Base-by-base conservation (phyloP, 2,329 filamentous ascomycete species). In the Fusarium albidum region DNA sequence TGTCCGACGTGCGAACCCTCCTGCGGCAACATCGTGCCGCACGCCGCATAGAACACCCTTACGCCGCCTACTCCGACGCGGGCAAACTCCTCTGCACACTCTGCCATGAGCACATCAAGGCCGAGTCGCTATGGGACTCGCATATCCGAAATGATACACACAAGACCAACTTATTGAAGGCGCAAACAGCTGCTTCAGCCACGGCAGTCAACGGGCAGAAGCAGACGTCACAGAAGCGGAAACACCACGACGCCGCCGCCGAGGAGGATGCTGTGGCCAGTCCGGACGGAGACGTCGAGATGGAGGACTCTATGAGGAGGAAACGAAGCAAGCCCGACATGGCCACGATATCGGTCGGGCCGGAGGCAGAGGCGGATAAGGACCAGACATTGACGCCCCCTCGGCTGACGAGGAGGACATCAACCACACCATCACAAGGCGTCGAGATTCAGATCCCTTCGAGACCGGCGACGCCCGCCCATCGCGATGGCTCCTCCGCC, bases 1-100 rank as follows among this genome's bases (percentile, higher is more conserved):
- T 95, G 90, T 81, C 90, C 63, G 91, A 96, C 73, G 88, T 91
- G 21, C 88, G 92, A 65, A 84, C 90, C 29, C 83, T 96, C 41
- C 82, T 96, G 52, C 89, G 90, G 64, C 88, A 87, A 68, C 89
- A 94, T 73, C 86, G 91, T 61, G 85, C 86, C 49, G 83, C 88
- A 57, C 86, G 91, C 51, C 85, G 89, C 60, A 86, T 93, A 66
- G 82, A 86, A 44, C 87, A 91, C 65, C 84, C 88, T 5, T 79
- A 88, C 64, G 87, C 88, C 34, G 77, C 81, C 47, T 91, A 92
- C 75, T 85, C 87, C 6, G 81, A 85, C 58, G 79, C 84, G 12
- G 88, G 88, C 55, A 87, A 85, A 66, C 82, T 92, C 1, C 75
- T 85, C 25, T 92, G 89, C 75, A 82, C 80, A 55, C 73, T 88